Conservation (phyloP, 1,284 basidiomycete genomes). For the Puccinia triticina region DNA sequence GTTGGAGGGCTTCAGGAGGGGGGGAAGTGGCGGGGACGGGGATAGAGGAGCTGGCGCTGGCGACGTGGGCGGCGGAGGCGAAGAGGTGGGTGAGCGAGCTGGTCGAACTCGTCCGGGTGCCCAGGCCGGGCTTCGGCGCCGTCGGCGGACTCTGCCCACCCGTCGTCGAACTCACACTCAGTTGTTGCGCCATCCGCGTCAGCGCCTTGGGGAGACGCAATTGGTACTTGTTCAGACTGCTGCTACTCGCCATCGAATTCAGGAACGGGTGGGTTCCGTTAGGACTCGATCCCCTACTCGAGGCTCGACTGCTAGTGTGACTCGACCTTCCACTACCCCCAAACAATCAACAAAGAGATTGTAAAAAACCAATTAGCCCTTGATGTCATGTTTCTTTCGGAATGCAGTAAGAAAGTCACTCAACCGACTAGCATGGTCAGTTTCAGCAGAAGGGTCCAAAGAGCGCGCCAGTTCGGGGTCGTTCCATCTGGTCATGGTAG, state of each 20-base stretch:
- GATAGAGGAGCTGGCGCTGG: background rate
- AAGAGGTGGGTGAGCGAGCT: constrained; percentile 18
- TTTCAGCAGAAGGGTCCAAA: constrained; percentile 23
- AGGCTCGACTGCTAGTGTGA: constrained; percentile 61
- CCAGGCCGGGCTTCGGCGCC: background rate
- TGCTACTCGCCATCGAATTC: background rate
- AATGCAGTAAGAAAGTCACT: constrained; percentile 50
- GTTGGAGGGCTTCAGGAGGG: background rate
- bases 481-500: constrained; percentile 27
- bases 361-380: constrained; percentile 55
- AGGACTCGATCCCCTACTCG: constrained; percentile 63
- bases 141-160: background rate
- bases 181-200: constrained; percentile 22
- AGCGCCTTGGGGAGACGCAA: constrained; percentile 10
- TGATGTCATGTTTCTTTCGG: constrained; percentile 51
- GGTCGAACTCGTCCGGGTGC: constrained; percentile 1
- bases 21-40: background rate
- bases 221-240: constrained; percentile 7
- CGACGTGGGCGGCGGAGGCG: background rate
- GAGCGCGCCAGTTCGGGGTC: constrained; percentile 19
- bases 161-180: background rate
- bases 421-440: constrained; percentile 22
- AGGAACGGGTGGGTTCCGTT: constrained; percentile 56
- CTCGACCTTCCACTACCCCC: constrained; percentile 61
- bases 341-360: constrained; percentile 55